Base-by-base conservation (phyloP, 2,329 filamentous ascomycete genomes). In the Penicillium occitanis region DNA sequence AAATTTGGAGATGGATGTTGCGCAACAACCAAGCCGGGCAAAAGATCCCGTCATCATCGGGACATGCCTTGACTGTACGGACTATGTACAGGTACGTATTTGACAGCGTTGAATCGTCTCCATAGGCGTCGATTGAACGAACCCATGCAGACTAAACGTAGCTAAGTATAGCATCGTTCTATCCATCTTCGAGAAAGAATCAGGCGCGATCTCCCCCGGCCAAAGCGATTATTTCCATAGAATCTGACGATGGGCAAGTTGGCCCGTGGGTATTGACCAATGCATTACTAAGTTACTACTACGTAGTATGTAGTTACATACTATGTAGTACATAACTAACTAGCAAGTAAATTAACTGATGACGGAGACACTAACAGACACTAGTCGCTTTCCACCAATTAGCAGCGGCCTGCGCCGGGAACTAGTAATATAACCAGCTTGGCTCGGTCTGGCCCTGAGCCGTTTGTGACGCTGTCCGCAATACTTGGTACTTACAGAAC, bases 391-490 rank as follows among this genome's bases (percentile, higher is more conserved):
- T 13, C 7, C 14, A 14, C 57, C 37, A 60, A 60, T 60, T 13
- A 46, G 3, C 33, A 1, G 1, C 4, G 13, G 37, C 7, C 25
- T 13, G 2, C 17, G 19, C 17, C 57, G 57, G 57, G 57, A 42
- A 19, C 57, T 60, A 60, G 57, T 60, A 60, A 60, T 60, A 46
- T 60, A 46, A 40, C 57, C 37, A 40, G 37, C 37, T 35, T 57
- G 40, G 37, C 37, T 28, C 35, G 37, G 57, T 60, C 57, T 60
- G 19, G 37, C 37, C 57, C 57, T 60, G 57, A 59, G 30, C 14
- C 35, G 57, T 44, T 44, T 44, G 57, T 17, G 28, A 40, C 37
- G 57, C n/a, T 25, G 11, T 2, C 25, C 22, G 2, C 25, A 25
- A 3, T 25, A 25, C 25, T 25, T 3, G 25, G n/a, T 13, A 37